Conservation (phyloP, 2,329 filamentous ascomycete species). For the Colletotrichum karsti region DNA sequence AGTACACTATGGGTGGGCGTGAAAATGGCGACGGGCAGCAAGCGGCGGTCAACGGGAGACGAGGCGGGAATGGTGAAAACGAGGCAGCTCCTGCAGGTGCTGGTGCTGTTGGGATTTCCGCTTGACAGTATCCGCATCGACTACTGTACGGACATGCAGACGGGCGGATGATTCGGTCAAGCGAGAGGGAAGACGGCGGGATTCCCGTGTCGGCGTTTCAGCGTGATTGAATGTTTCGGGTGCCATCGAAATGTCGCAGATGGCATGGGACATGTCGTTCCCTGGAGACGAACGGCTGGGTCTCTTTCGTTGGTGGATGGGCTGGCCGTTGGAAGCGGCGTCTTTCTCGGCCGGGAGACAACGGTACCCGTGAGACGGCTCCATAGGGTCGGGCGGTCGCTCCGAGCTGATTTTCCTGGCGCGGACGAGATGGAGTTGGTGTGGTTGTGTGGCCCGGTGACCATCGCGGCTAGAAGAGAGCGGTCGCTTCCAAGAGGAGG, state of each 20-base stretch:
- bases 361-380: background rate
- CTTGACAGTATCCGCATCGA: background rate
- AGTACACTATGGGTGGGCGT: background rate
- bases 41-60: background rate
- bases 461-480: constrained; percentile 3
- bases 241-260: constrained; percentile 12
- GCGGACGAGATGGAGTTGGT: background rate
- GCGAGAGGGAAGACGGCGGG: background rate
- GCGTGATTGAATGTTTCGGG: background rate
- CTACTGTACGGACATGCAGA: background rate
- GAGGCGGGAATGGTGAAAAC: background rate
- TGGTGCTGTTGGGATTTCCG: background rate
- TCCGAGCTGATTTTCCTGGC: background rate
- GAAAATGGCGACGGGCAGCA: background rate
- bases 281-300: background rate
- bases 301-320: background rate
- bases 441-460: background rate
- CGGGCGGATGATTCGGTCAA: background rate
- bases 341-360: background rate
- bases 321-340: background rate
- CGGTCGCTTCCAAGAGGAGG: background rate
- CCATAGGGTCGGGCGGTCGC: background rate
- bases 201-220: background rate
- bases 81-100: background rate
- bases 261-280: background rate